Percentiles rank a stretch among this genome's conserved stretches.
These are phyloP conservation scores for Acephala macrosclerotiorum DNA, from an alignment of 2,329 filamentous ascomycete genomes.

Conservation along the genomic window DNA sequence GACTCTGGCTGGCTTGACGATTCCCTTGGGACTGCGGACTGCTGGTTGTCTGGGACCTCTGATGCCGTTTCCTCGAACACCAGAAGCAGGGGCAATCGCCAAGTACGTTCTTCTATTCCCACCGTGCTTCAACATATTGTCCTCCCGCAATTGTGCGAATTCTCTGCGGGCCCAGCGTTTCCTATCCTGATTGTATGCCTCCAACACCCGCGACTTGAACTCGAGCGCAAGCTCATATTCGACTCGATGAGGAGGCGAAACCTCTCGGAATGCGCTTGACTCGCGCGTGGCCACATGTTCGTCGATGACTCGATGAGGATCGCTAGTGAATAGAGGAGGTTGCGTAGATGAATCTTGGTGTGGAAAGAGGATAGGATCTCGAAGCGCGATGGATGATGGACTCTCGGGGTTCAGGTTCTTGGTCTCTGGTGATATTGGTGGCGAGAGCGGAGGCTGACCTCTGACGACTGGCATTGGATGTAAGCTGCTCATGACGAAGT, in stretches of 20 bases:
- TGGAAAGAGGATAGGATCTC: conserved; percentile 67
- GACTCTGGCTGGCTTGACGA: conserved; percentile 22
- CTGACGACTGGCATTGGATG: conserved; percentile 49
- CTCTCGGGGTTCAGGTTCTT: conserved; percentile 32
- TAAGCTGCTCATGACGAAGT: conserved; percentile 39
- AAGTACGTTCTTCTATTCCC: conserved; percentile 30
- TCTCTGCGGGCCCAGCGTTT: conserved; percentile 40
- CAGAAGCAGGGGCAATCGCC: conserved; percentile 39
- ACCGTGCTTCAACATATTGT: conserved; percentile 34
- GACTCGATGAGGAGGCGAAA: conserved; percentile 56
- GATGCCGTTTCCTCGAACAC: neutral
- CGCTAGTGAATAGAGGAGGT: conserved; percentile 58
- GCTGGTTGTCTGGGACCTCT: conserved; percentile 5
- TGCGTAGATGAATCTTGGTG: conserved; percentile 50
- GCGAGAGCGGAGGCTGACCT: conserved; percentile 55
- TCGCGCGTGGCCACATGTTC: conserved; percentile 45
- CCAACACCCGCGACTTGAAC: conserved; percentile 60
- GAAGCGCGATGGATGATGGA: conserved; percentile 43
- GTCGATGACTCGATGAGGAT: conserved; percentile 56
- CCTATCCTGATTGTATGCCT: conserved; percentile 38
- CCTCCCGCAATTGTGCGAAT: conserved; percentile 38
- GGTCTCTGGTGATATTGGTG: conserved; percentile 63
- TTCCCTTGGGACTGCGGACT: neutral
- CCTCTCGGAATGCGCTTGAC: conserved; percentile 48
- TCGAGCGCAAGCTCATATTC: conserved; percentile 62